Evolutionary conservation across 108 stramenopile genomes (phyloP).

Genomic region (Phaeodactylum tricornutum): DNA sequence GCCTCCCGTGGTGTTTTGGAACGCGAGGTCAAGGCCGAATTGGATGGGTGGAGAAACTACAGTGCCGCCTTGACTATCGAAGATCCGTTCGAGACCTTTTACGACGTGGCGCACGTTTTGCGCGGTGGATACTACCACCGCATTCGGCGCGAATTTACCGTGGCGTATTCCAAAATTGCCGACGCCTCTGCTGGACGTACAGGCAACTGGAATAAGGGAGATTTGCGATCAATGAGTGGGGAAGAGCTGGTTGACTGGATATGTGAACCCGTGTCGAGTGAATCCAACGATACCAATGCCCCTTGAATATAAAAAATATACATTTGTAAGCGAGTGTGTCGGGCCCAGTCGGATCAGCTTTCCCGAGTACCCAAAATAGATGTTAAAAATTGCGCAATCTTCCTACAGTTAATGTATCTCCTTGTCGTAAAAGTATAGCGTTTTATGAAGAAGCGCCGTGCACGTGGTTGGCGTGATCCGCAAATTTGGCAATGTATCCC

Average conservation of each 20-base stretch:
- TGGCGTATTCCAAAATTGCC: slow-evolving; percentile 81
- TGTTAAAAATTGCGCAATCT: too few species aligned
- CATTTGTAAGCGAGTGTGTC: too few species aligned
- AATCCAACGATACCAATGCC: too few species aligned
- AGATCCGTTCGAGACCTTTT: slow-evolving; percentile 99
- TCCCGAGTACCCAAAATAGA: too few species aligned
- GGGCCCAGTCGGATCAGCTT: too few species aligned
- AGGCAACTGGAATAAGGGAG: slow-evolving; percentile 21
- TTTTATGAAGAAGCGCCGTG: too few species aligned
- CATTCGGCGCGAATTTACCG: slow-evolving; percentile 74
- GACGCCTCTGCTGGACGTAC: slow-evolving; percentile 33
- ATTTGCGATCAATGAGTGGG: slow-evolving; percentile 31
- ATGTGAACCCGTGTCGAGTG: slow-evolving; percentile 66
- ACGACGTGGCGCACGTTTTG: slow-evolving; percentile 99
- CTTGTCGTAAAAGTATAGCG: too few species aligned
- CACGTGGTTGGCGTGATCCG: not conserved
- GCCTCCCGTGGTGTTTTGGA: slow-evolving; percentile 41
- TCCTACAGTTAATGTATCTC: too few species aligned
- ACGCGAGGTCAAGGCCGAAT: slow-evolving; percentile 87
- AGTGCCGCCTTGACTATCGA: slow-evolving; percentile 87
- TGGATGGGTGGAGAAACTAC: slow-evolving; percentile 87
- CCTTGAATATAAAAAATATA: too few species aligned
- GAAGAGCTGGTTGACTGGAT: slow-evolving; percentile 68
- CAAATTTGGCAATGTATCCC: slow-evolving; percentile 4
- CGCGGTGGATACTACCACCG: slow-evolving; percentile 70